Conservation (phyloP, 2,329 filamentous ascomycete species). For the Calonectria pseudoreteaudii region DNA sequence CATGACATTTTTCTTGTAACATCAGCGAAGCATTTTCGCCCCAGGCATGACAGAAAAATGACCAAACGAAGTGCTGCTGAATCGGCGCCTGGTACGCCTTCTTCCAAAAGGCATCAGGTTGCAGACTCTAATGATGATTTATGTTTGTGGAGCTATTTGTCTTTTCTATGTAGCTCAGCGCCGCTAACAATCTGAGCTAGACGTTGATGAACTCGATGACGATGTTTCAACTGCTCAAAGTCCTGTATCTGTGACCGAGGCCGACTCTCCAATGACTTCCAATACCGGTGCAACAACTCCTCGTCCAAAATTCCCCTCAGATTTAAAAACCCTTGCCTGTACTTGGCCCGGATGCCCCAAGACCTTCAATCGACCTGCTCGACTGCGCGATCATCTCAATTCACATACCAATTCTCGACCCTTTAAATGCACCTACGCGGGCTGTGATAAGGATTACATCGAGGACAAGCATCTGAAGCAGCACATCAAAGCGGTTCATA, state of each 20-base stretch:
- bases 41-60: constrained; percentile 45
- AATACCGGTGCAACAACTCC: constrained; percentile 54
- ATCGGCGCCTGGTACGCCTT: constrained; percentile 38
- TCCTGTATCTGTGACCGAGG: constrained; percentile 48
- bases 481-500: constrained; percentile 87
- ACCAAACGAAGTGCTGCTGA: constrained; percentile 47
- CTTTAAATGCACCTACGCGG: constrained; percentile 76
- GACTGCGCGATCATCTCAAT: constrained; percentile 82
- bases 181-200: constrained; percentile 26
- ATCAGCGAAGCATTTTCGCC: constrained; percentile 1
- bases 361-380: constrained; percentile 87
- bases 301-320: constrained; percentile 71
- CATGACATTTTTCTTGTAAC: constrained; percentile 23
- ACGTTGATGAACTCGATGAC: constrained; percentile 49
- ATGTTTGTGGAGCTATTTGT: constrained; percentile 32
- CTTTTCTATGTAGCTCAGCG: neutral
- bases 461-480: constrained; percentile 88
- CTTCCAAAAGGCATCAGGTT: constrained; percentile 43
- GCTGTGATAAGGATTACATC: constrained; percentile 86
- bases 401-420: constrained; percentile 89
- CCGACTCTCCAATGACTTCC: constrained; percentile 46
- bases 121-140: constrained; percentile 30
- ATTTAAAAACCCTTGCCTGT: constrained; percentile 82
- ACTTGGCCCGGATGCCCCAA: constrained; percentile 80
- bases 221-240: constrained; percentile 47